Conservation (phyloP, 148 eudicot species). For the Salicornia ramosissima region DNA sequence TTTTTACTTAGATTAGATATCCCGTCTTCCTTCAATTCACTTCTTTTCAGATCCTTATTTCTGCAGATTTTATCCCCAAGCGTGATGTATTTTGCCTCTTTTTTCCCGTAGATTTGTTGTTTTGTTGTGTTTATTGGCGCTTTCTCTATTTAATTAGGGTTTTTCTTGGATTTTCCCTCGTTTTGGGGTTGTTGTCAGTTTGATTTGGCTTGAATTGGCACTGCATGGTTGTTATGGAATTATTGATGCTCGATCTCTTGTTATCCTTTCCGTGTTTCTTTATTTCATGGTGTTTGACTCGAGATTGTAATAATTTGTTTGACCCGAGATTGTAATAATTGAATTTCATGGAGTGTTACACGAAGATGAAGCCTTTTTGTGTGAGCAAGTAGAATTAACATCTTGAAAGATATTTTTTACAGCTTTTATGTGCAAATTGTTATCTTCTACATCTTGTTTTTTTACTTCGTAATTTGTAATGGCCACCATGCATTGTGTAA, state of each 20-base stretch:
- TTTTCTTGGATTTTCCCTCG: too few species aligned
- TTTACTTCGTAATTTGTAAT: too few species aligned
- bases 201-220: neutral
- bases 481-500: neutral
- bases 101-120: neutral
- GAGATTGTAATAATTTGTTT: neutral
- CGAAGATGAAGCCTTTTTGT: neutral
- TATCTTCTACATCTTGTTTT: too few species aligned
- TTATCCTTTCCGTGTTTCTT: too few species aligned
- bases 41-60: neutral
- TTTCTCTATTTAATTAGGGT: neutral
- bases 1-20: too few species aligned
- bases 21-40: too few species aligned
- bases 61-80: too few species aligned
- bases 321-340: neutral
- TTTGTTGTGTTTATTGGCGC: neutral
- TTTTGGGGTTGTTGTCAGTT: neutral
- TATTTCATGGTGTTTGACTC: neutral
- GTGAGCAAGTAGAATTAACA: neutral
- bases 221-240: neutral
- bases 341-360: neutral
- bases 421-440: neutral
- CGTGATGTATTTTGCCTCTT: too few species aligned
- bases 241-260: neutral
- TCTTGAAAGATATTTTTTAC: too few species aligned